These are phyloP conservation scores for Boehmeria nivea DNA, from an alignment of 306 rosid genomes.

Conservation along the genomic window DNA sequence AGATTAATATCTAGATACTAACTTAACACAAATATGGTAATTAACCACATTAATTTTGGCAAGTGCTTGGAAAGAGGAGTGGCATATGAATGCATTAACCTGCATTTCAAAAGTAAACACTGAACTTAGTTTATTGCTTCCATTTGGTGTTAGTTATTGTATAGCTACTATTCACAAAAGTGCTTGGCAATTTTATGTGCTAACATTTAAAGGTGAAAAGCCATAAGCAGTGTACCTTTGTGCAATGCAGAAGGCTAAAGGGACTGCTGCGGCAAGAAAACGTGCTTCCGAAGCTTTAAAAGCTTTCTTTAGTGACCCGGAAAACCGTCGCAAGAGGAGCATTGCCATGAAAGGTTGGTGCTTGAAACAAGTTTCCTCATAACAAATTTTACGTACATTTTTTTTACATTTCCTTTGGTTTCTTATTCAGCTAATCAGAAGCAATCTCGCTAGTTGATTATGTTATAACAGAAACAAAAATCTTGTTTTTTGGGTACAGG, in stretches of 20 bases:
- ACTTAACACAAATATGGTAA: too few relatives aligned
- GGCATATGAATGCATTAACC: not conserved
- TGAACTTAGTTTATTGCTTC: not conserved
- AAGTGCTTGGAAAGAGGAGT: too few relatives aligned
- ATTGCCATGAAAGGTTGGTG: constrained; percentile 71
- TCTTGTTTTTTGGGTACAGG: constrained; percentile 40
- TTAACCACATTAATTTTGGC: too few relatives aligned
- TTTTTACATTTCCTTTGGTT: not conserved
- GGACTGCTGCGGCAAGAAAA: constrained; percentile 78
- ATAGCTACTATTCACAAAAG: not conserved
- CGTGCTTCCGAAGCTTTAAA: constrained; percentile 68
- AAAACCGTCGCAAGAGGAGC: constrained; percentile 83
- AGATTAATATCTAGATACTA: too few relatives aligned
- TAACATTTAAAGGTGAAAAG: not conserved
- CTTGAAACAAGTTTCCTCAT: not conserved
- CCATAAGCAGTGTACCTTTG: not conserved
- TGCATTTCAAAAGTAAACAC: not conserved
- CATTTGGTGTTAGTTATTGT: not conserved
- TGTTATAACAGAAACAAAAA: constrained; percentile 4
- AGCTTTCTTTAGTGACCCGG: constrained; percentile 81
- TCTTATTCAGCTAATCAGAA: not conserved
- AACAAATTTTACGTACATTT: not conserved
- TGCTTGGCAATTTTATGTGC: not conserved
- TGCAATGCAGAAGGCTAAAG: constrained; percentile 69
- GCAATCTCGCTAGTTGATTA: not conserved